phyloP scores from a whole-genome alignment of 148 eudicot species.

The Polygonum aviculare region DNA sequence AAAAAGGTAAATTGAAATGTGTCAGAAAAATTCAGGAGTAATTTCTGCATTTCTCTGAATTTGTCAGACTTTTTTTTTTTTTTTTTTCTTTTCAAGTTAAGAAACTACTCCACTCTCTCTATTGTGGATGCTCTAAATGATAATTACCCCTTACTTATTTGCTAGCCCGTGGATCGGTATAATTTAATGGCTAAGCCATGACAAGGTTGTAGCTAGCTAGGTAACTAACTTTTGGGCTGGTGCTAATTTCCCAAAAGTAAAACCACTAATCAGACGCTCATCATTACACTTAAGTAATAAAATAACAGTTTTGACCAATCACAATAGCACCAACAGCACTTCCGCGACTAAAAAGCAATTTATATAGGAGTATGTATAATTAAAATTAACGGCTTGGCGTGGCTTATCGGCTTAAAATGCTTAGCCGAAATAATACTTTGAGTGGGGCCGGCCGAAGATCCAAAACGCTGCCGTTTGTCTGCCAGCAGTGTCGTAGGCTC shows the following conservation, averaged over 20 bases:
- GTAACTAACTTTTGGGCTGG: neutral
- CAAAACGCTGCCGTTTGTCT: slow-evolving; percentile 3
- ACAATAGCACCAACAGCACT: neutral
- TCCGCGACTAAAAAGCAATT: neutral
- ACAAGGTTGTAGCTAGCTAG: neutral
- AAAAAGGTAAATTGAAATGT: too few species aligned
- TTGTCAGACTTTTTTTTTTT: too few species aligned
- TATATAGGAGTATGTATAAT: too few species aligned
- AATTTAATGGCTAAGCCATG: neutral
- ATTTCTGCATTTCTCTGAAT: too few species aligned
- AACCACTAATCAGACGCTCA: neutral
- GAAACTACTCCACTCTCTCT: too few species aligned
- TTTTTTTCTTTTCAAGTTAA: too few species aligned
- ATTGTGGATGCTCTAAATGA: too few species aligned
- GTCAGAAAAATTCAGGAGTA: too few species aligned
- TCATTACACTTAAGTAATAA: neutral
- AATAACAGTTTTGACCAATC: neutral
- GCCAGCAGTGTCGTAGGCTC: slow-evolving; percentile 2
- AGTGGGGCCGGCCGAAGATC: neutral
- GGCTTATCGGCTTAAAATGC: neutral
- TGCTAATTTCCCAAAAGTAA: neutral
- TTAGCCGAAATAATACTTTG: neutral
- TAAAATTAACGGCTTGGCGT: neutral
- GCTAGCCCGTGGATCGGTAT: too few species aligned
- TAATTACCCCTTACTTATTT: too few species aligned